These are phyloP conservation scores for Pleurotus djamor DNA, from an alignment of 768 basidiomycete species.

Conservation along the genomic window DNA sequence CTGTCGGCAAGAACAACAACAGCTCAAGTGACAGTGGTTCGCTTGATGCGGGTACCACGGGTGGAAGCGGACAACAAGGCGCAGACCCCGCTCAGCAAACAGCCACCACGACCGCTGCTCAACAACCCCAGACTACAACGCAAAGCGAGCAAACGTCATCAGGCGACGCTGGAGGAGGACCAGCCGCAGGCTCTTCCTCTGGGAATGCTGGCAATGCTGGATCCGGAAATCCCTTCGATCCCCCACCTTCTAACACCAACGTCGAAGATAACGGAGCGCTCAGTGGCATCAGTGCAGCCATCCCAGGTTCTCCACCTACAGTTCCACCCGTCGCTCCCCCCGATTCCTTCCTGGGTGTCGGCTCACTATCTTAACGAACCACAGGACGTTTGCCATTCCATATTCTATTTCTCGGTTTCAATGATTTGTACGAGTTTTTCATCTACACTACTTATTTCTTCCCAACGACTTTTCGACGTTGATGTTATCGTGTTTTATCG, in stretches of 20 bases:
- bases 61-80: neutral
- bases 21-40: neutral
- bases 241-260: neutral
- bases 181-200: too few species aligned
- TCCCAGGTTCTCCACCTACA: neutral
- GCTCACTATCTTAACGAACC: neutral
- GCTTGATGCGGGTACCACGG: neutral
- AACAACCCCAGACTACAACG: neutral
- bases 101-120: neutral
- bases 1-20: constrained; percentile 18
- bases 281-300: neutral
- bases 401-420: neutral
- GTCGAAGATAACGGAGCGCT: neutral
- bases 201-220: neutral
- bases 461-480: too few species aligned
- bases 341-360: neutral
- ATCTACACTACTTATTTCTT: neutral
- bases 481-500: too few species aligned
- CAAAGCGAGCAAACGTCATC: neutral
- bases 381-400: neutral
- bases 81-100: neutral
- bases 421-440: neutral
- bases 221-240: neutral
- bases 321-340: neutral
- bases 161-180: neutral